Base-by-base conservation (phyloP, 2,329 filamentous ascomycete genomes). In the Neonectria neomacrospora region DNA sequence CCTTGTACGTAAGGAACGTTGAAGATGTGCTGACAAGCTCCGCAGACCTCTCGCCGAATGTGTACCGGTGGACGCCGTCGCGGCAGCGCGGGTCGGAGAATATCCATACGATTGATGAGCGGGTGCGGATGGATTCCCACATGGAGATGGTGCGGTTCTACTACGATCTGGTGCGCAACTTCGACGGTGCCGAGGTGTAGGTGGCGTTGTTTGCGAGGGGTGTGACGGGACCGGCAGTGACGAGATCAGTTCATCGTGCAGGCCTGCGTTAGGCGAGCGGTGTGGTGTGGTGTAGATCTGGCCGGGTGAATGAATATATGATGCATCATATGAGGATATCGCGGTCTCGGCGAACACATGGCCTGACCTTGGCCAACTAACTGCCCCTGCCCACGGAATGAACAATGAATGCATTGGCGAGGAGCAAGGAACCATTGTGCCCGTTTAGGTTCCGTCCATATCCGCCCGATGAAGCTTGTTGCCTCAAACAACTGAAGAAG, bases 101-200 rank as follows among this genome's bases (percentile, higher is more conserved):
- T n/a, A 77, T 82, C 4, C 81, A 83, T 63, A 82, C 80, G 0
- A 76, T 81, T 0, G 74, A 83, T 56, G 80, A 83, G 70, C 75
- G 77, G 50, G 61, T 80, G 1, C 77, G 75, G 28, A 77, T 82
- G 26, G 63, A 71, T 22, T 75, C 74, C 5, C 81, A 83, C 62
- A 74, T 81, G 50, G 76, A 77, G 20, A 75, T 77, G 39, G 77
- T 82, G 30, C 75, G 79, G 65, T 83, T 82, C 71, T 83, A 81
- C 68, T 81, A 80, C 32, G 66, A 78, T 53, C 77, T 83, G 37
- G 72, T 83, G 37, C 76, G 81, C 50, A 83, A 83, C 63, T 78
- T 82, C 71, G 80, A 83, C 37, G 74, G 75, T 34, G 78, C 78
- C 3, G 71, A 78, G 2, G 65, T 77, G 22, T 68, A 60, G 53